Percentiles rank a stretch among this genome's conserved stretches.
Conservation (phyloP, 2,329 filamentous ascomycete species). For the Ceratocystis papillata region DNA sequence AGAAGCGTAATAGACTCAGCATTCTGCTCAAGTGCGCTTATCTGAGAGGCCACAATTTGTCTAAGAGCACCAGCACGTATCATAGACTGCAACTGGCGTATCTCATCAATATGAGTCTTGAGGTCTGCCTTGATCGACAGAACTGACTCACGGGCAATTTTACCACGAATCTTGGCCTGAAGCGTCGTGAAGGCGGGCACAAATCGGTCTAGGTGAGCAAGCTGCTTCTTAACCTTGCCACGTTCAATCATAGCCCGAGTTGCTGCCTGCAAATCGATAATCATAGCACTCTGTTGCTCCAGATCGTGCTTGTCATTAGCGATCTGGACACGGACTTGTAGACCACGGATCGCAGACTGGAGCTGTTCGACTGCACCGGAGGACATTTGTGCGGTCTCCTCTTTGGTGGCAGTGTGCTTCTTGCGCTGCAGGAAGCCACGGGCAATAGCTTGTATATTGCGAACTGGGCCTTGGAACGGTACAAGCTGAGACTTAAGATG, state of each 20-base stretch:
- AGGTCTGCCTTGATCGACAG: conserved; percentile 40
- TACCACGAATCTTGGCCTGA: conserved; percentile 53
- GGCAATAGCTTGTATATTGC: conserved; percentile 54
- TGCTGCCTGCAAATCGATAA: conserved; percentile 62
- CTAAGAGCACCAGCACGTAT: conserved; percentile 47
- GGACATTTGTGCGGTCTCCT: conserved; percentile 41
- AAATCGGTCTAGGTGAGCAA: conserved; percentile 57
- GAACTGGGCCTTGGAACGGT: conserved; percentile 51
- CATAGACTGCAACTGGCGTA: conserved; percentile 42
- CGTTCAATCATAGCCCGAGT: conserved; percentile 70
- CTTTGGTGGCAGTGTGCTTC: conserved; percentile 44
- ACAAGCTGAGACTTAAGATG: conserved; percentile 49
- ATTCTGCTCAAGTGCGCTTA: conserved; percentile 40
- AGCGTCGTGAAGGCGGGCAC: conserved; percentile 33
- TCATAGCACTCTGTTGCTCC: conserved; percentile 53
- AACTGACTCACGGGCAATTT: conserved; percentile 38
- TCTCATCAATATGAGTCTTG: conserved; percentile 34
- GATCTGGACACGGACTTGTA: conserved; percentile 45
- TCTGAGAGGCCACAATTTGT: conserved; percentile 38
- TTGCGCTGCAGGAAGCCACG: conserved; percentile 57
- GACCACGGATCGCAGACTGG: conserved; percentile 51
- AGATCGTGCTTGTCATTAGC: conserved; percentile 48
- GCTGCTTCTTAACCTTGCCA: conserved; percentile 57
- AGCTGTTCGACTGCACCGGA: conserved; percentile 45
- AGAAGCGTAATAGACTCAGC: conserved; percentile 38